phyloP scores from a whole-genome alignment of 768 basidiomycete species.

The Serendipita sp. region DNA sequence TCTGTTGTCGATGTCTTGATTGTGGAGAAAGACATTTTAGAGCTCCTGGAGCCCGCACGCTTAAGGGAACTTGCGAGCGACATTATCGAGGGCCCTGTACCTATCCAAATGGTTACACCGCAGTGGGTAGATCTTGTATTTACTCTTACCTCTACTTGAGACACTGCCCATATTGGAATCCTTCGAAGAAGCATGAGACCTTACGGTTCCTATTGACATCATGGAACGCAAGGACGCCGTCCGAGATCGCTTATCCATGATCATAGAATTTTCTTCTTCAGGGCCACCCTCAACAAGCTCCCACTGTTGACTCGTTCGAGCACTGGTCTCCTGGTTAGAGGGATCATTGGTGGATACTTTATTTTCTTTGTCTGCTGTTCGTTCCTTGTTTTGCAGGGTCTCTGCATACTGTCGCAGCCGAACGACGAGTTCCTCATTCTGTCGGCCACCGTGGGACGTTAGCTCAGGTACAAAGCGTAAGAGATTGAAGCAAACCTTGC shows the following conservation, averaged over 20 bases:
- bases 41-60: constrained; percentile 26
- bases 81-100: constrained; percentile 42
- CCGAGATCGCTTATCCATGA: neutral
- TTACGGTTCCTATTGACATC: neutral
- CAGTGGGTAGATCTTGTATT: neutral
- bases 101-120: neutral
- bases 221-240: neutral
- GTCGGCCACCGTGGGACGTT: neutral
- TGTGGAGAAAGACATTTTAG: constrained; percentile 13
- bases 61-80: constrained; percentile 63
- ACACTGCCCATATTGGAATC: neutral
- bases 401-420: constrained; percentile 51
- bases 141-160: neutral
- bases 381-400: constrained; percentile 31
- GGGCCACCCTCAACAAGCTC: constrained; percentile 50
- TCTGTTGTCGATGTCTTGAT: neutral
- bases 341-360: neutral
- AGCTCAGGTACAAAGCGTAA: neutral
- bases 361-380: constrained; percentile 12
- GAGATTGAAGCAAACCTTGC: constrained; percentile 28
- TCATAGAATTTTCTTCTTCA: constrained; percentile 27
- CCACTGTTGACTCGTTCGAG: constrained; percentile 68
- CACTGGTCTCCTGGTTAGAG: constrained; percentile 11
- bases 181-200: neutral
- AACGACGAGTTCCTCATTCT: constrained; percentile 52